Percentiles rank a stretch among this genome's conserved stretches.
These are phyloP conservation scores for Ophiocordyceps australis DNA, from an alignment of 2,329 filamentous ascomycete species.

Conservation along the genomic window DNA sequence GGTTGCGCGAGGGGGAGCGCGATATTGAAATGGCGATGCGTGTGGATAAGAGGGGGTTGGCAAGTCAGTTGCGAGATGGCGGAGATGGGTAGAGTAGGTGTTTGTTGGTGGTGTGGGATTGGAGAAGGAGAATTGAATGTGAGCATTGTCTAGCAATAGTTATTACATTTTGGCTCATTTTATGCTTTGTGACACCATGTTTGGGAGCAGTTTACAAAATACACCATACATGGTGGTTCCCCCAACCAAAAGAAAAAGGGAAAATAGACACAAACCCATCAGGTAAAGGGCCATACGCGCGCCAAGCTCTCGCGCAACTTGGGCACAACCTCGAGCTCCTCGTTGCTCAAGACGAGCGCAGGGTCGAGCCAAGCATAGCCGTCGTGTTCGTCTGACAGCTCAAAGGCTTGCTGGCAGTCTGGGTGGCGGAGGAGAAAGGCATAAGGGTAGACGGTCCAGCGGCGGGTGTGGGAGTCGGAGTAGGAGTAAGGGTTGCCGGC, in stretches of 20 bases:
- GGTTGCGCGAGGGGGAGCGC: constrained; percentile 45
- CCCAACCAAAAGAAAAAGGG: too few relatives aligned
- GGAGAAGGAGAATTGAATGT: too few relatives aligned
- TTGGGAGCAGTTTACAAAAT: too few relatives aligned
- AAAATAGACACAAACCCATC: too few relatives aligned
- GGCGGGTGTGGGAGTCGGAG: constrained; percentile 28
- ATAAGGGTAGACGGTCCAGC: constrained; percentile 48
- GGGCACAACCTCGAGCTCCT: constrained; percentile 33
- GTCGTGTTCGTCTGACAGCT: constrained; percentile 44
- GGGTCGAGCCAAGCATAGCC: constrained; percentile 39
- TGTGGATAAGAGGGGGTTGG: constrained; percentile 46
- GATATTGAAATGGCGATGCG: constrained; percentile 53
- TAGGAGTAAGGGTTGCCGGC: constrained; percentile 41
- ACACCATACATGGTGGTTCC: too few relatives aligned
- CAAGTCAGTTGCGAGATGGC: constrained; percentile 47
- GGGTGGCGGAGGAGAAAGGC: constrained; percentile 31
- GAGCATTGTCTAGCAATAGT: too few relatives aligned
- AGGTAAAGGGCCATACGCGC: constrained; percentile 41
- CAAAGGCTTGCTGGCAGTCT: constrained; percentile 21
- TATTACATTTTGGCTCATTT: too few relatives aligned
- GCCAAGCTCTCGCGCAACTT: constrained; percentile 36
- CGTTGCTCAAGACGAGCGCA: constrained; percentile 23
- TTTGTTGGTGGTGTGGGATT: too few relatives aligned
- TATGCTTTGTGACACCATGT: too few relatives aligned
- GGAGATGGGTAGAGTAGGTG: too few relatives aligned